Conservation (phyloP, 1,284 basidiomycete species). For the Flammula alnicola region DNA sequence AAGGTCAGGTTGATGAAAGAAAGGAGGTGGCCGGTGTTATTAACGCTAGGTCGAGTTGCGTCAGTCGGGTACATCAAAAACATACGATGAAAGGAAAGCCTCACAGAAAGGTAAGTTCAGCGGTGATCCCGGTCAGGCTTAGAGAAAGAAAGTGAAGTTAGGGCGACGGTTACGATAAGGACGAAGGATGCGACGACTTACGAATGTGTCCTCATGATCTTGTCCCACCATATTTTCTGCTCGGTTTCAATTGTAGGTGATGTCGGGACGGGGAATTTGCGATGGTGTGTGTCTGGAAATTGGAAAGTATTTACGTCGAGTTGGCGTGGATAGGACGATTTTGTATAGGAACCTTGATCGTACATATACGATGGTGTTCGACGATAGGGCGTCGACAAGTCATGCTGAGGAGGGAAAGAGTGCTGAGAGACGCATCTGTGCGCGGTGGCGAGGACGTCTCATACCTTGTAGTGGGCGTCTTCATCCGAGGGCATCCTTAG, state of each 20-base stretch:
- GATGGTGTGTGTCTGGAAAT: constrained; percentile 32
- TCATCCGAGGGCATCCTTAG: constrained; percentile 33
- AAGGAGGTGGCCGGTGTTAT: constrained; percentile 55
- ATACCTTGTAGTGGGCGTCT: constrained; percentile 32
- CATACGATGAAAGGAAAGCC: constrained; percentile 30
- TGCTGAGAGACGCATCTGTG: constrained; percentile 6
- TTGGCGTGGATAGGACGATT: constrained; percentile 39
- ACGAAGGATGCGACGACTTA: constrained; percentile 26
- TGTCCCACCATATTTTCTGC: constrained; percentile 67
- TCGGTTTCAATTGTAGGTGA: constrained; percentile 48
- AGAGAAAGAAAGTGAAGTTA: constrained; percentile 6
- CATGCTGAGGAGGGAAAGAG: constrained; percentile 25
- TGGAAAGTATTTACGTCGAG: constrained; percentile 40
- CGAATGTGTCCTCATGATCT: constrained; percentile 56
- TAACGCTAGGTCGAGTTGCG: constrained; percentile 23
- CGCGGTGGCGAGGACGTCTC: constrained; percentile 9
- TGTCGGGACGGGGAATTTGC: constrained; percentile 41
- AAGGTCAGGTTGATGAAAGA: constrained; percentile 64
- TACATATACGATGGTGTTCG: constrained; percentile 30
- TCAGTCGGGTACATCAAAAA: constrained; percentile 3
- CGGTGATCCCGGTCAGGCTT: constrained; percentile 56
- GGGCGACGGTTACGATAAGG: constrained; percentile 2
- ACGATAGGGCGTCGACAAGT: constrained; percentile 23
- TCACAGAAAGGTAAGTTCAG: constrained; percentile 61
- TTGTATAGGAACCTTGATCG: constrained; percentile 37